Percentiles rank a stretch among this genome's conserved stretches.
These are phyloP conservation scores for Carex littledalei DNA, from an alignment of 176 grass and related monocot genomes.

Conservation along the genomic window DNA sequence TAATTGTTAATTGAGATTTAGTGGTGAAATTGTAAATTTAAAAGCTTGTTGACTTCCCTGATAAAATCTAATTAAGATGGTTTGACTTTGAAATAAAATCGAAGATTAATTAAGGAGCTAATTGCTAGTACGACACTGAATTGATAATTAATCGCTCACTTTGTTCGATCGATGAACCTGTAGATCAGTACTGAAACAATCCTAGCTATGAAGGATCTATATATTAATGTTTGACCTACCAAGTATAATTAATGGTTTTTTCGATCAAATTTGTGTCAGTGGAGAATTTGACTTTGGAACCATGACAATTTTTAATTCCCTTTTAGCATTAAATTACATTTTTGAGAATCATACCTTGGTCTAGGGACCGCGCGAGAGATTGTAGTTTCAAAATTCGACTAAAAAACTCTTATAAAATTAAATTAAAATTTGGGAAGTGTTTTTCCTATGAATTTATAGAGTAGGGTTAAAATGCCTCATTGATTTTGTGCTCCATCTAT, in stretches of 20 bases:
- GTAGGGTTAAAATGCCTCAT: too few relatives aligned
- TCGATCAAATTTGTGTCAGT: neutral
- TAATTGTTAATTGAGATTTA: neutral
- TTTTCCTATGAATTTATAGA: neutral
- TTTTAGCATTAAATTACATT: neutral
- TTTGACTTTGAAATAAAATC: constrained; percentile 23
- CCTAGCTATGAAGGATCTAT: neutral
- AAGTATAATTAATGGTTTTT: neutral
- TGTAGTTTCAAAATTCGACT: too few relatives aligned
- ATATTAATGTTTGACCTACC: neutral
- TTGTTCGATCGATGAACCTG: neutral
- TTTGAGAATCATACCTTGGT: too few relatives aligned
- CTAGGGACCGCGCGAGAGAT: too few relatives aligned
- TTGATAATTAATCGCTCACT: neutral
- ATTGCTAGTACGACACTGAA: neutral
- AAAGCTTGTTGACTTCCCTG: neutral
- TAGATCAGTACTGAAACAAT: neutral
- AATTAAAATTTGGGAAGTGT: neutral
- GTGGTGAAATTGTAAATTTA: neutral
- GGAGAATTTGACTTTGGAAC: neutral
- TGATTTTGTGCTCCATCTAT: too few relatives aligned
- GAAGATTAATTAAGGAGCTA: constrained; percentile 4
- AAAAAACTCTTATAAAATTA: too few relatives aligned
- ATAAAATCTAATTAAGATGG: neutral
- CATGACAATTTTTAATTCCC: neutral